These are phyloP conservation scores for Picea glauca DNA, from an alignment of 75 land plant species.

Conservation along the genomic window DNA sequence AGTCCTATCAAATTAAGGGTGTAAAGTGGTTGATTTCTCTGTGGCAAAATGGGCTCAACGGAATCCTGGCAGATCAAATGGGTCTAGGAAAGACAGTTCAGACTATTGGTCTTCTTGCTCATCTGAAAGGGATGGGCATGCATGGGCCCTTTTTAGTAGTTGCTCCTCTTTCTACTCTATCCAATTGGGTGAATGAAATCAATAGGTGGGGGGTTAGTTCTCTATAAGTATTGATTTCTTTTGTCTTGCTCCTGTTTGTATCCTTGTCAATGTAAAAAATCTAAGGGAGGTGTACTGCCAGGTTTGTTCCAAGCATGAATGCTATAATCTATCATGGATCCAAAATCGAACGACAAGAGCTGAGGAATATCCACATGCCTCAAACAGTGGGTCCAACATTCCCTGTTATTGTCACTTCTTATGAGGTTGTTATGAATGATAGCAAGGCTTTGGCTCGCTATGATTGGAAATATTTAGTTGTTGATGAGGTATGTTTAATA, in stretches of 20 bases:
- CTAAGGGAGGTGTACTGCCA: conserved; percentile 12
- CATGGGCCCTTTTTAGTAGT: conserved; percentile 44
- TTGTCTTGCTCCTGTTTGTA: background rate
- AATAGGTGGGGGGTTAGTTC: conserved; percentile 24
- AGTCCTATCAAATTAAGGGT: conserved; percentile 91
- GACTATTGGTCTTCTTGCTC: conserved; percentile 89
- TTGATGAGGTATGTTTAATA: conserved; percentile 71
- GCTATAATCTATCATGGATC: conserved; percentile 91
- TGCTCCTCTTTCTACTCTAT: conserved; percentile 71
- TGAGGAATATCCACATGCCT: conserved; percentile 69
- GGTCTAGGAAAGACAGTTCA: conserved; percentile 99
- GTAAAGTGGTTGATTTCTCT: conserved; percentile 95
- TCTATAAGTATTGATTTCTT: background rate
- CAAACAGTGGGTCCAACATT: conserved; percentile 50
- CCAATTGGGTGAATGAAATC: conserved; percentile 81
- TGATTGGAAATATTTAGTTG: conserved; percentile 88
- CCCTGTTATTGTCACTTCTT: conserved; percentile 88
- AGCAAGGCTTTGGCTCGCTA: conserved; percentile 44
- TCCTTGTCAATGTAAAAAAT: background rate
- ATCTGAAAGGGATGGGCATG: conserved; percentile 76
- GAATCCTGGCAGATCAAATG: conserved; percentile 99
- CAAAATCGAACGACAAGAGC: conserved; percentile 53
- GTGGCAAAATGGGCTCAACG: conserved; percentile 98
- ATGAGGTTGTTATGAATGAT: conserved; percentile 78
- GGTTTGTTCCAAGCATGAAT: conserved; percentile 74